Evolutionary conservation across 768 basidiomycete genomes (phyloP).

Genomic region (Termitomyces sp.): DNA sequence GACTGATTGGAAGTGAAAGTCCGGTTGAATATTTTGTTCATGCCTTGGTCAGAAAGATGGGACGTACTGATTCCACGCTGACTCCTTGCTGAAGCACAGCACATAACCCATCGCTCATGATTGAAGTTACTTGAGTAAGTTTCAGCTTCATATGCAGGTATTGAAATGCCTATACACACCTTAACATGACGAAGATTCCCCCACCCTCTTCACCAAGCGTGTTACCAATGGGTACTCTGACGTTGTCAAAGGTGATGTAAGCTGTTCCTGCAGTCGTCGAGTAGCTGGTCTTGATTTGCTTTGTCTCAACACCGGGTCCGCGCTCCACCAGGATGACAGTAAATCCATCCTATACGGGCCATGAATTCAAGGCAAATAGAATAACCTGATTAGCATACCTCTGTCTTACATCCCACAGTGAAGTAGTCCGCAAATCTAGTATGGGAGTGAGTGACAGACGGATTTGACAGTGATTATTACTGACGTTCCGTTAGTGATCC

Average conservation of each 20-base stretch:
- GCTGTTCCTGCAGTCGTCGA: constrained; percentile 84
- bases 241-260: constrained; percentile 78
- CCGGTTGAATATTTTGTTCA: neutral
- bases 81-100: constrained; percentile 17
- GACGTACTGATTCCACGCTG: constrained; percentile 16
- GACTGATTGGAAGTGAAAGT: constrained; percentile 27
- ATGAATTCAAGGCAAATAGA: constrained; percentile 44
- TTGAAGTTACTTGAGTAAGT: constrained; percentile 71
- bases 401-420: constrained; percentile 69
- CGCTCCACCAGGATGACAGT: constrained; percentile 27
- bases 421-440: constrained; percentile 52
- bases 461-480: constrained; percentile 13
- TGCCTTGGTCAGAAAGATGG: neutral
- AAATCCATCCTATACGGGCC: constrained; percentile 35
- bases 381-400: constrained; percentile 25
- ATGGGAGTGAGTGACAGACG: neutral
- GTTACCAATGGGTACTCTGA: constrained; percentile 82
- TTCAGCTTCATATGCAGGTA: neutral
- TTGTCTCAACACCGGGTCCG: constrained; percentile 63
- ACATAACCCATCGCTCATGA: constrained; percentile 89
- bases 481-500: constrained; percentile 75
- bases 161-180: constrained; percentile 8
- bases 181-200: constrained; percentile 27
- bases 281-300: constrained; percentile 63
- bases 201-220: constrained; percentile 50